Conservation (phyloP, 2,329 filamentous ascomycete genomes). For the Zymoseptoria crescenta region DNA sequence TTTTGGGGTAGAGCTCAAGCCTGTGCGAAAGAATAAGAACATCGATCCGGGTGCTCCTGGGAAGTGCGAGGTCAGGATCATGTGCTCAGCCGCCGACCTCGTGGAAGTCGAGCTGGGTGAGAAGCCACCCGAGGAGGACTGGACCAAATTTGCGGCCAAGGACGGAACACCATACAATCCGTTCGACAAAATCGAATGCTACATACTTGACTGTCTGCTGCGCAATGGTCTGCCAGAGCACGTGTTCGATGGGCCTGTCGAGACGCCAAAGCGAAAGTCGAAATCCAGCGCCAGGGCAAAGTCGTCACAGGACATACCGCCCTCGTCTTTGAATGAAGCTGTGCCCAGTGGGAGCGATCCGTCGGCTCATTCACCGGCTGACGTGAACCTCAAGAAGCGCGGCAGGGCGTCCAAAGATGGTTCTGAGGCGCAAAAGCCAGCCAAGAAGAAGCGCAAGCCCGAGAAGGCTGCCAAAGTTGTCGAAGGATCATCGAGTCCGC, state of each 20-base stretch:
- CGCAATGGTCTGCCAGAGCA: constrained; percentile 22
- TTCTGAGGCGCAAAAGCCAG: not conserved
- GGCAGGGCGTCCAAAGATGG: not conserved
- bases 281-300: not conserved
- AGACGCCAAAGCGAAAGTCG: not conserved
- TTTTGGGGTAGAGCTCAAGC: constrained; percentile 28
- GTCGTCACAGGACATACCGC: not conserved
- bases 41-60: constrained; percentile 16
- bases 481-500: not conserved
- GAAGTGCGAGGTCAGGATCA: constrained; percentile 25
- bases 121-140: constrained; percentile 20
- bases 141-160: constrained; percentile 25
- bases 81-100: constrained; percentile 30
- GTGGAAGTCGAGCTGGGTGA: constrained; percentile 20
- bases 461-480: not conserved
- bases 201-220: constrained; percentile 31
- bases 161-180: constrained; percentile 30
- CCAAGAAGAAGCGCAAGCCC: not conserved
- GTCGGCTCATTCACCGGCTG: not conserved
- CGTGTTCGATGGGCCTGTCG: constrained; percentile 4
- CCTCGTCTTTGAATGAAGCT: not conserved
- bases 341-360: not conserved
- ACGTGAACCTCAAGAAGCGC: not conserved
- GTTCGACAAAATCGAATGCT: constrained; percentile 28
- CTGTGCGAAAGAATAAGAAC: constrained; percentile 20